Base-by-base conservation (phyloP, 306 rosid genomes). In the Gleditsia sinensis region DNA sequence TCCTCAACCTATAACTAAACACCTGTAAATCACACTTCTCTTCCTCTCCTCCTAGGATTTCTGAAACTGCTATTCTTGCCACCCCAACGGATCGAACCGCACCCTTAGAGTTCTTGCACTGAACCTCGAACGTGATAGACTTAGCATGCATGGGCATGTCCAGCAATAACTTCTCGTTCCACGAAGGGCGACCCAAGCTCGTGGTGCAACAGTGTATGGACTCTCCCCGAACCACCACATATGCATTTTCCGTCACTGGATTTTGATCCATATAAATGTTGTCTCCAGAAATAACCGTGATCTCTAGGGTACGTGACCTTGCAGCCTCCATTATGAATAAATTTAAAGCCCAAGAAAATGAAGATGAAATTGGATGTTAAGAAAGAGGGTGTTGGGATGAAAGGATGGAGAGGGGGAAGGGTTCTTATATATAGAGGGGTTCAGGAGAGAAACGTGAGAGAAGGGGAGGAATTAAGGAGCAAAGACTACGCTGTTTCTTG, bases 1-100 rank as follows among this genome's bases (percentile, higher is more conserved):
- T 80, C 74, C 91, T 82, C 79, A 86, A 24, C 67, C 94, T 55
- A 20, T 89, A 86, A 76, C 89, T 86, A 82, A 86, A 36, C 45
- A 74, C 80, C 33, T 89, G 89, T 77, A 58, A 19, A 69, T 14
- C 70, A 46, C 46, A 19, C 67, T 1, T 61, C 11, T 39, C 13
- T 7, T 13, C 45, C 11, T 39, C 69, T 0, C 69, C 85, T 24
- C 85, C 85, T 0, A 34, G 1, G 12, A 89, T 81, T 5, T 89
- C 88, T 2, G 86, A 69, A 6, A 74, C 70, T 1, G 83, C 84
- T 37, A 86, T 70, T 36, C 36, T 74, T 0, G 85, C 86, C 27
- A 75, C 33, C 0, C 86, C 91, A 48, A 86, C 45, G 3, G 42
- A 19, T 71, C 57, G 60, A 5, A 23, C 72, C 0, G 0, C 27